Conservation (phyloP, 1,284 basidiomycete genomes). For the Irpex sp. region DNA sequence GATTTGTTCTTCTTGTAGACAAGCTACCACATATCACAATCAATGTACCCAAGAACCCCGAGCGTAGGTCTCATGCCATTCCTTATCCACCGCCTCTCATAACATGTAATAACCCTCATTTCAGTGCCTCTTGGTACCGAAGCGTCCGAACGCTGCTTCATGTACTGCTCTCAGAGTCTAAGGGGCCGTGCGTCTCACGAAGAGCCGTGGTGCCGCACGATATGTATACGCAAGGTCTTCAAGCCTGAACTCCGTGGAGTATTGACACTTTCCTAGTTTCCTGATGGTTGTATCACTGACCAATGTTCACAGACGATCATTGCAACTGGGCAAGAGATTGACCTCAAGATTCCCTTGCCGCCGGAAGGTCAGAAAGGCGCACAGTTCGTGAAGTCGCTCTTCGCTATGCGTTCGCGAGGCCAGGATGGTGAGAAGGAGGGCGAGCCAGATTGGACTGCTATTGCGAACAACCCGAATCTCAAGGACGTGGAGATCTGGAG, state of each 20-base stretch:
- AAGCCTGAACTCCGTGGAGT: conserved; percentile 56
- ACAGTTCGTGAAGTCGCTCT: conserved; percentile 1
- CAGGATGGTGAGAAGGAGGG: background rate
- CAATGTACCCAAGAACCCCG: background rate
- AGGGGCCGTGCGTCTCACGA: conserved; percentile 51
- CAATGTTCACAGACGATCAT: conserved; percentile 1
- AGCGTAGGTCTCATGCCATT: background rate
- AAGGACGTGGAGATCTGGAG: conserved; percentile 55
- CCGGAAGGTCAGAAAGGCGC: conserved; percentile 15
- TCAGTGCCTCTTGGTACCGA: conserved; percentile 19
- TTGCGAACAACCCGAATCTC: conserved; percentile 11
- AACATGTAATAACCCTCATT: background rate
- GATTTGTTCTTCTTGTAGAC: background rate
- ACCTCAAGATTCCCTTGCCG: conserved; percentile 14
- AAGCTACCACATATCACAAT: background rate
- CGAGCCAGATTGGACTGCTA: conserved; percentile 1
- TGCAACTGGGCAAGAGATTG: conserved; percentile 1
- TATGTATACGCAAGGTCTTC: conserved; percentile 72
- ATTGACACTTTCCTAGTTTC: conserved; percentile 35
- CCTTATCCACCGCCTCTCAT: background rate
- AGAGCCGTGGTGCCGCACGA: conserved; percentile 59
- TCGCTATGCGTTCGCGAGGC: background rate
- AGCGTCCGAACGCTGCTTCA: conserved; percentile 71
- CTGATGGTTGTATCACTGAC: conserved; percentile 26
- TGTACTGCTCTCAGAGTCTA: conserved; percentile 65